Evolutionary conservation across 169 alveolate genomes (phyloP), one percentile per base, ranked within the genome.

Genomic region (Eimeria brunetti): DNA sequence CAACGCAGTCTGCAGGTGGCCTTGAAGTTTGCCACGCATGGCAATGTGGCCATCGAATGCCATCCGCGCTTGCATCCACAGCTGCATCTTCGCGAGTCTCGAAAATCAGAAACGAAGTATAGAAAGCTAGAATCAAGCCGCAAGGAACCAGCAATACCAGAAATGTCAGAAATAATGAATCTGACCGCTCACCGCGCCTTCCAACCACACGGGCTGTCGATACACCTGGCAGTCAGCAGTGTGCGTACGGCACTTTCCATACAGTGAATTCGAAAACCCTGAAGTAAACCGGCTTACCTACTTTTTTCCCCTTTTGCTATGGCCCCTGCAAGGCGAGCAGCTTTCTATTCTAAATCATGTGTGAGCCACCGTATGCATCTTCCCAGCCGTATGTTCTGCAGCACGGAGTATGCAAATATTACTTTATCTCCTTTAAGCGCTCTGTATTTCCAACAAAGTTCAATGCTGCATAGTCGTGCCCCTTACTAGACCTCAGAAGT

Each of bases 21-120:
- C 78, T 41, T 85, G 91, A 62, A 85, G 78, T 60, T 85, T 85
- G 91, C 91, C 91, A 11, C 91, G 91, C 91, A 85, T 85, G 46
- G 91, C 78, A 44, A 53, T 7, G 78, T 85, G 91, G 58, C 91
- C 91, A 51, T 85, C 91, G n/a, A 85, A 85, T 20, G 91, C 78
- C 78, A 56, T 56, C 78, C 78, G 62, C 16, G 91, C 91, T 41
- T 85, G 91, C 91, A 85, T 58, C 91, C 91, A 85, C 58, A 85
- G 80, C 64, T 85, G 91, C 91, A 85, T 85, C 46, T 60, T 56
- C 78, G 22, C 53, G 44, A 53, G 36, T n/a, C 9, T 22, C 33
- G 91, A 38, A 27, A 58, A 22, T 30, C 7, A 14, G 51, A 76
- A 18, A 56, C 62, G 89, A 51, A 27, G 12, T 18, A 75, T 73